phyloP scores from a whole-genome alignment of 805 yeast genomes.

The Myxozyma sirexii region DNA sequence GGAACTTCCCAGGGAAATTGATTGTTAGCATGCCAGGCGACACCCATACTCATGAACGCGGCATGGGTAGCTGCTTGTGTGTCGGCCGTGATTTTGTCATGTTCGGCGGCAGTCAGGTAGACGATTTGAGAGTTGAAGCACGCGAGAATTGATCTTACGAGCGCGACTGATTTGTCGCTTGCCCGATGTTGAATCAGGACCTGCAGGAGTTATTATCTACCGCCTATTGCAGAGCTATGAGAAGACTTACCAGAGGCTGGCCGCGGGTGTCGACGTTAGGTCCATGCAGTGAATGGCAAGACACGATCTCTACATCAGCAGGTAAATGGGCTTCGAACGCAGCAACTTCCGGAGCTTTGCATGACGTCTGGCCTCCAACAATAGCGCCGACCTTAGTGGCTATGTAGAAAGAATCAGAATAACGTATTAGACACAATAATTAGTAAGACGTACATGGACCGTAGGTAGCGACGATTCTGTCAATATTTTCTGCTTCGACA shows the following conservation, averaged over 20 bases:
- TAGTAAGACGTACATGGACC: conserved; percentile 74
- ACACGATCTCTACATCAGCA: conserved; percentile 74
- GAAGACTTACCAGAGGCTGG: conserved; percentile 69
- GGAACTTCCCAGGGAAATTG: conserved; percentile 89
- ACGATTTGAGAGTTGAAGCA: conserved; percentile 81
- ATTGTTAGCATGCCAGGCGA: conserved; percentile 82
- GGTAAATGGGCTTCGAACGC: conserved; percentile 84
- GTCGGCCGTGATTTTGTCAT: conserved; percentile 94
- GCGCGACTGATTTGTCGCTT: conserved; percentile 53
- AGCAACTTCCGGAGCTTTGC: conserved; percentile 84
- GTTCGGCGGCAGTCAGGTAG: conserved; percentile 78
- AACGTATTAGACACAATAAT: too few relatives aligned
- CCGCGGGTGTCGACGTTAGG: conserved; percentile 87
- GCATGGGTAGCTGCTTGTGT: conserved; percentile 99
- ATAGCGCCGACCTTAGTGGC: conserved; percentile 82
- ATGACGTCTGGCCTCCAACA: conserved; percentile 98
- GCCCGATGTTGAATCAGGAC: conserved; percentile 76
- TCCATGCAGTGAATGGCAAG: conserved; percentile 93
- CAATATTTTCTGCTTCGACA: conserved; percentile 89
- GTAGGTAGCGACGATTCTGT: conserved; percentile 67
- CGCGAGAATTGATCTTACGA: conserved; percentile 65
- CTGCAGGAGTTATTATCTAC: neutral
- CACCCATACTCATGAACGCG: conserved; percentile 94
- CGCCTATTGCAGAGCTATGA: neutral
- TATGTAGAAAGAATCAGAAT: neutral